A percentile compares a stretch with the other conserved stretches of the same genome.
These are phyloP conservation scores for Suhomyces kilbournensis DNA, from an alignment of 805 yeast genomes.

Conservation along the genomic window DNA sequence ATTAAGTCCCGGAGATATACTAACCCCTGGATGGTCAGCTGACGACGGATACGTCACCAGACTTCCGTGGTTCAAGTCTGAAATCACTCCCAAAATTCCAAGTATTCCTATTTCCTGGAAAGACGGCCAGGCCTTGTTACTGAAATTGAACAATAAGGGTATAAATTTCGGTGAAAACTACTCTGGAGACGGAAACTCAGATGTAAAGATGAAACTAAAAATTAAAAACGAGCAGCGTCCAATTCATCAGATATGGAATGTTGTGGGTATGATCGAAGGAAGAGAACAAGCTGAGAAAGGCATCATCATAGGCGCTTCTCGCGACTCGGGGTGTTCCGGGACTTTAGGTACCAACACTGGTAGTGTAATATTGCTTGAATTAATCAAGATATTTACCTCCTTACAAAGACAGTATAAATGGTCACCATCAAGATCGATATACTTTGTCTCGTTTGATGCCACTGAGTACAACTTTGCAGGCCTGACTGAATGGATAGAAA, in stretches of 20 bases:
- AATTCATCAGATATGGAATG: constrained; percentile 72
- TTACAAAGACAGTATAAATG: constrained; percentile 66
- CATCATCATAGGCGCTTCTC: constrained; percentile 74
- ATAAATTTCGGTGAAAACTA: constrained; percentile 24
- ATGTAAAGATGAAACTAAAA: constrained; percentile 21
- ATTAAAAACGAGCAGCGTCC: constrained; percentile 43
- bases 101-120: constrained; percentile 73
- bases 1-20: constrained; percentile 69
- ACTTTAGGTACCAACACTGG: constrained; percentile 72
- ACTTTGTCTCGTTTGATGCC: constrained; percentile 83
- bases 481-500: constrained; percentile 71
- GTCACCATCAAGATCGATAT: constrained; percentile 79
- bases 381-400: constrained; percentile 64
- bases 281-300: constrained; percentile 74
- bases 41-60: constrained; percentile 37
- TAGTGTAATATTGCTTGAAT: constrained; percentile 65
- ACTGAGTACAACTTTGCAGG: constrained; percentile 81
- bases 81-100: constrained; percentile 67
- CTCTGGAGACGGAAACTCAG: constrained; percentile 23
- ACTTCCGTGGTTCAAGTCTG: constrained; percentile 44
- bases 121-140: constrained; percentile 48
- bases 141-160: constrained; percentile 24
- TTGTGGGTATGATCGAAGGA: constrained; percentile 75
- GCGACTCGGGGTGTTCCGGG: constrained; percentile 80
- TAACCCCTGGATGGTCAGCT: constrained; percentile 74